Conservation (phyloP, 768 basidiomycete genomes). For the Suillus tomentosus region DNA sequence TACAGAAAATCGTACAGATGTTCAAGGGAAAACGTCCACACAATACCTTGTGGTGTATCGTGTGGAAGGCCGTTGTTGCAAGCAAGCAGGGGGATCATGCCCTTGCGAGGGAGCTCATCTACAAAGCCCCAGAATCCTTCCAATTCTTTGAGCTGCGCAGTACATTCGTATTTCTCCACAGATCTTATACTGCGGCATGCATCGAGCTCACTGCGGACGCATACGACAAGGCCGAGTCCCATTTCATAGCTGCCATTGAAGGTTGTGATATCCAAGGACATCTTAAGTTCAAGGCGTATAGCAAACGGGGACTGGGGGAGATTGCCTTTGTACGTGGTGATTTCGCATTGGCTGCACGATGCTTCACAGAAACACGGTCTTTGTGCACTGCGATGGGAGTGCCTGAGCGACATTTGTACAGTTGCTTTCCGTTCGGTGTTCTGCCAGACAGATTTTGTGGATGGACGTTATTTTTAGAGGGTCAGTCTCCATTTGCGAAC, state of each 20-base stretch:
- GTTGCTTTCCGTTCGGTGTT: background rate
- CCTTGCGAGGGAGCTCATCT: background rate
- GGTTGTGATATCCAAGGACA: background rate
- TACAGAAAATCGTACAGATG: background rate
- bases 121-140: background rate
- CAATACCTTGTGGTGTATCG: background rate
- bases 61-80: background rate
- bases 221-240: background rate
- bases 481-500: background rate
- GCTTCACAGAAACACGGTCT: background rate
- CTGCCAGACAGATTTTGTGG: background rate
- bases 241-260: background rate
- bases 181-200: background rate
- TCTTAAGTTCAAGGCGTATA: background rate
- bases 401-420: background rate
- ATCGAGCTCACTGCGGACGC: background rate
- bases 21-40: background rate
- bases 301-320: background rate
- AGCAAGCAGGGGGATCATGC: background rate
- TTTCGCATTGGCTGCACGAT: background rate
- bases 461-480: background rate
- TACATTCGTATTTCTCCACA: background rate
- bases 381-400: background rate
- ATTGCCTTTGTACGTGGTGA: background rate
- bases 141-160: background rate